phyloP scores from a whole-genome alignment of 495 filamentous ascomycete species.

The Penicillium nucicola region DNA sequence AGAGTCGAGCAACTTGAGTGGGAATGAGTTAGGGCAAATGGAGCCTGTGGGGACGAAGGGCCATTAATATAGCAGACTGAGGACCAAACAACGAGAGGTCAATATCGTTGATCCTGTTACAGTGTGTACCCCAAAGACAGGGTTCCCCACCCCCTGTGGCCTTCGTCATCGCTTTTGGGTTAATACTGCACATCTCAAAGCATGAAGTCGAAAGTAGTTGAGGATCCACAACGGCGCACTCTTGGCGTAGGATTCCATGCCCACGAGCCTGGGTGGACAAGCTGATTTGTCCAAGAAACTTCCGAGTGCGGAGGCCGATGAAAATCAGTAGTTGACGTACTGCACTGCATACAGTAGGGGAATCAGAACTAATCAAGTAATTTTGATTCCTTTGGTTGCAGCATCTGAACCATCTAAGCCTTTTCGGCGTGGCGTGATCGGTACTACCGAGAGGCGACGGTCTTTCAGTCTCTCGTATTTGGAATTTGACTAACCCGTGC shows the following conservation, averaged over 20 bases:
- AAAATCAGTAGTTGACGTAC: conserved; percentile 10
- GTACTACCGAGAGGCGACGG: not conserved
- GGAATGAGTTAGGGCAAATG: conserved; percentile 3
- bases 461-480: not conserved
- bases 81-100: not conserved
- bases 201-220: not conserved
- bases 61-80: conserved; percentile 24
- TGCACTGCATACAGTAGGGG: too few relatives aligned
- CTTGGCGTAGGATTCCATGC: conserved; percentile 13
- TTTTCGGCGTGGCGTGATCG: conserved; percentile 4
- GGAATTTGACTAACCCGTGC: not conserved
- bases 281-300: conserved; percentile 15
- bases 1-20: conserved; percentile 2
- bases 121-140: not conserved
- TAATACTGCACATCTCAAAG: not conserved
- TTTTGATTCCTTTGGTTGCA: not conserved
- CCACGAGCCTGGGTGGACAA: not conserved
- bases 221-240: conserved; percentile 7
- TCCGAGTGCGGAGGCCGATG: not conserved
- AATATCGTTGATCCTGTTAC: not conserved
- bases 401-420: not conserved
- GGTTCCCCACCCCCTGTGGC: conserved; percentile 9
- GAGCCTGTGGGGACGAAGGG: conserved; percentile 12
- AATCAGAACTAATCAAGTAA: not conserved
- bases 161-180: conserved; percentile 11